Percentiles rank a stretch among this genome's conserved stretches.
These are phyloP conservation scores for Pyrus pyrifolia DNA, from an alignment of 306 rosid genomes.

Conservation along the genomic window DNA sequence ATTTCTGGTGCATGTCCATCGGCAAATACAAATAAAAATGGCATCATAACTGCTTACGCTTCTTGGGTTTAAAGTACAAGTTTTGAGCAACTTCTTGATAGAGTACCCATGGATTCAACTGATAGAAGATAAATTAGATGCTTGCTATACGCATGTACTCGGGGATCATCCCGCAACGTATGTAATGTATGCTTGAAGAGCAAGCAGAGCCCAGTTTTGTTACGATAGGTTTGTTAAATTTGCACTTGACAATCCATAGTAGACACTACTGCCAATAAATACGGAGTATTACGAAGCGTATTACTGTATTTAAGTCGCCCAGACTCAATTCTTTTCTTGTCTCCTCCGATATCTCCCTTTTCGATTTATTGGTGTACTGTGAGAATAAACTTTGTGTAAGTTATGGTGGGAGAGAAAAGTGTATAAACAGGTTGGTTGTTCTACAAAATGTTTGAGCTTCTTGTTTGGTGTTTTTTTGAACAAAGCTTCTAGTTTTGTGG, in stretches of 20 bases:
- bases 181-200: slow-evolving; percentile 1
- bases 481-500: not conserved
- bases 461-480: no score
- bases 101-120: not conserved
- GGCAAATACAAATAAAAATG: slow-evolving; percentile 95
- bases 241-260: not conserved
- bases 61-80: not conserved
- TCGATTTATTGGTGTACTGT: not conserved
- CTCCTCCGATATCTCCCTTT: not conserved
- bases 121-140: not conserved
- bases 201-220: slow-evolving; percentile 16
- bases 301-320: no score
- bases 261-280: not conserved
- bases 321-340: not conserved
- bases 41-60: slow-evolving; percentile 30
- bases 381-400: not conserved
- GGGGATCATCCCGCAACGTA: not conserved
- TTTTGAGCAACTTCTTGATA: not conserved
- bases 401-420: not conserved
- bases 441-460: not conserved
- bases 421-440: not conserved
- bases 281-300: no score
- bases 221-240: slow-evolving; percentile 10
- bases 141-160: not conserved
- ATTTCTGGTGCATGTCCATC: slow-evolving; percentile 84